phyloP scores from a whole-genome alignment of 31 red algal species.

The Odonthalia washingtoniensis region DNA sequence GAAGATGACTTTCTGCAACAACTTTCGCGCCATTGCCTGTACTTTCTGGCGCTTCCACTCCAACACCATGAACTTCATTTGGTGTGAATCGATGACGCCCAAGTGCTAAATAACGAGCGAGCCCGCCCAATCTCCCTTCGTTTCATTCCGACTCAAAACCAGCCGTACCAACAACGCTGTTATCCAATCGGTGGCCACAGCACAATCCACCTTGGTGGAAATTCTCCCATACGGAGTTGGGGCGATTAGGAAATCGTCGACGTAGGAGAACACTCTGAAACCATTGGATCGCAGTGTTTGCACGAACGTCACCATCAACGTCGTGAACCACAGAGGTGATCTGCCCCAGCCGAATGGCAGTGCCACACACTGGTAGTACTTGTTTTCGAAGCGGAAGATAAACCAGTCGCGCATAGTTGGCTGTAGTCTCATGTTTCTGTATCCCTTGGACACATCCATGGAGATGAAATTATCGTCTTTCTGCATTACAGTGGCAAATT shows the following conservation, averaged over 20 bases:
- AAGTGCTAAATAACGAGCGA: constrained; percentile 24
- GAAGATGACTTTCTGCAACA: constrained; percentile 20
- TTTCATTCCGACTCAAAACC: constrained; percentile 4
- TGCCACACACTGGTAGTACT: constrained; percentile 45
- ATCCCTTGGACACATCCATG: constrained; percentile 35
- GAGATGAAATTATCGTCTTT: constrained; percentile 30
- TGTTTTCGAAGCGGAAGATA: constrained; percentile 48
- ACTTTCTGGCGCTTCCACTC: constrained; percentile 30
- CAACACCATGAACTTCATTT: constrained; percentile 30
- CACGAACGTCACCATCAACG: constrained; percentile 39
- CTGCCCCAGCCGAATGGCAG: constrained; percentile 51
- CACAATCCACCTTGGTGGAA: constrained; percentile 8
- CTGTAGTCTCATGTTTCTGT: constrained; percentile 24
- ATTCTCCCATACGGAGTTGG: constrained; percentile 6
- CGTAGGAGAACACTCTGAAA: constrained; percentile 51
- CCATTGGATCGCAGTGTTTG: constrained; percentile 9
- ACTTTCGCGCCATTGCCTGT: background rate
- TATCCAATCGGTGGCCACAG: background rate
- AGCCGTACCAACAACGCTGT: constrained; percentile 9
- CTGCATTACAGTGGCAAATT: constrained; percentile 36
- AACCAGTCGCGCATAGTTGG: constrained; percentile 45
- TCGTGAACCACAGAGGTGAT: constrained; percentile 33
- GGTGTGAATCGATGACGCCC: constrained; percentile 34
- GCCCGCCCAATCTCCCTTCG: constrained; percentile 43
- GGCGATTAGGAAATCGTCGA: constrained; percentile 63